These are phyloP conservation scores for Trametes polyzona DNA, from an alignment of 1,284 basidiomycete genomes.

Conservation along the genomic window DNA sequence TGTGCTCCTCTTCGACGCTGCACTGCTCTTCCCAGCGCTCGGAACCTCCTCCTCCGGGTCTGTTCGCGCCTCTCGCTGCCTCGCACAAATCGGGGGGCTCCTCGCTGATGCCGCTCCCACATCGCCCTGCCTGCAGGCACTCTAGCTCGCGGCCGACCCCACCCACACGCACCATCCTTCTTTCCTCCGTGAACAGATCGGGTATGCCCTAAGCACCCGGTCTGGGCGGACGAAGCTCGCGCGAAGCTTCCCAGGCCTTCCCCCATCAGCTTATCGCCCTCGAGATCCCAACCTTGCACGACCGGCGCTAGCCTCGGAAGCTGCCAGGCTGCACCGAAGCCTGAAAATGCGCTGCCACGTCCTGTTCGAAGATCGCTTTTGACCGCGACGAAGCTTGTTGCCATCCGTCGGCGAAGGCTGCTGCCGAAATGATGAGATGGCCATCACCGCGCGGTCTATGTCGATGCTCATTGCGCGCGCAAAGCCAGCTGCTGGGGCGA, in stretches of 20 bases:
- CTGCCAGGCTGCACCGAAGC: neutral
- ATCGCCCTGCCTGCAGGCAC: conserved; percentile 6
- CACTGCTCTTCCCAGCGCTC: conserved; percentile 5
- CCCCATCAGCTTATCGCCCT: conserved; percentile 16
- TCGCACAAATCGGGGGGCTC: conserved; percentile 1
- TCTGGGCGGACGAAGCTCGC: conserved; percentile 11
- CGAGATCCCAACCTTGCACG: conserved; percentile 12
- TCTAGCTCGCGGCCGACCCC: neutral
- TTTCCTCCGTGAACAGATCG: conserved; percentile 15
- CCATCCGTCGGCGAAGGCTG: neutral
- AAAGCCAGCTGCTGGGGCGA: neutral
- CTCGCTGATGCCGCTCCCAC: neutral
- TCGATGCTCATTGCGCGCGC: neutral
- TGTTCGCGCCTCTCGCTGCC: neutral
- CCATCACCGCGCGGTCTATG: neutral
- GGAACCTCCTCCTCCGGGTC: conserved; percentile 7
- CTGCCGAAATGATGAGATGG: neutral
- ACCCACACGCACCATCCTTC: neutral
- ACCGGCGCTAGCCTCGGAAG: neutral
- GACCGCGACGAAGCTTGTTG: neutral
- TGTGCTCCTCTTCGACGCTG: conserved; percentile 13
- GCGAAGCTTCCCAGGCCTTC: conserved; percentile 4
- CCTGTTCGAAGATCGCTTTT: neutral
- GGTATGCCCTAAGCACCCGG: conserved; percentile 24
- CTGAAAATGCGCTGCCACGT: neutral